These are phyloP conservation scores for Candida hungchunana DNA, from an alignment of 805 yeast genomes.

Conservation along the genomic window DNA sequence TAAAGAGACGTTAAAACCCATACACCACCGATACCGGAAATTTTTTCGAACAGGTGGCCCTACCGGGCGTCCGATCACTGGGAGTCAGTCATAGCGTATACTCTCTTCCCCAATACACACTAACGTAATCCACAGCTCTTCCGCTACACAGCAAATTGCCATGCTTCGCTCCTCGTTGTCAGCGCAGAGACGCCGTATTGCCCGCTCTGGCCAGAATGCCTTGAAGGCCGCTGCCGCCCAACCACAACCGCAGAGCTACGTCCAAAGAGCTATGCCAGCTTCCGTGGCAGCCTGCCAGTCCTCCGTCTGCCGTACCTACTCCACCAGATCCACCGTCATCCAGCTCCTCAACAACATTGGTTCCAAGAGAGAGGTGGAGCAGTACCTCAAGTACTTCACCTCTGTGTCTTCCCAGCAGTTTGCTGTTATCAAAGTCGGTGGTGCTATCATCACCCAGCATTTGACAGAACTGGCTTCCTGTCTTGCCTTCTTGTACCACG, in stretches of 20 bases:
- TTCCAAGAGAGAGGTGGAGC: constrained; percentile 96
- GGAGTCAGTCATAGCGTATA: not conserved
- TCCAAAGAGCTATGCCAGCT: constrained; percentile 15
- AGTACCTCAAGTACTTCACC: constrained; percentile 92
- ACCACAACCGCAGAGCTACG: constrained; percentile 8
- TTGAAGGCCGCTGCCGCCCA: constrained; percentile 16
- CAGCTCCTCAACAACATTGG: constrained; percentile 95
- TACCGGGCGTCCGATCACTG: too few relatives aligned
- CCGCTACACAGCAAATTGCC: not conserved
- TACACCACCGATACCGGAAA: too few relatives aligned
- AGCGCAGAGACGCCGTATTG: constrained; percentile 24
- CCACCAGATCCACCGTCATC: constrained; percentile 92
- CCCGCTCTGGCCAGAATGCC: constrained; percentile 21
- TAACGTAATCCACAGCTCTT: not conserved
- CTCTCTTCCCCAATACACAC: not conserved
- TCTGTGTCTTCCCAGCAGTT: constrained; percentile 95
- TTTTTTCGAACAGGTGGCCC: too few relatives aligned
- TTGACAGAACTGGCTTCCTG: constrained; percentile 92
- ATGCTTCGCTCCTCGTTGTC: constrained; percentile 29
- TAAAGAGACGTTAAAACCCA: too few relatives aligned
- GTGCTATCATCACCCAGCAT: constrained; percentile 96
- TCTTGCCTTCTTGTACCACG: constrained; percentile 92
- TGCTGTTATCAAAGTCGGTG: constrained; percentile 98
- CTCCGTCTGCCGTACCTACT: constrained; percentile 32
- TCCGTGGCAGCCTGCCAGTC: constrained; percentile 18